Base-by-base conservation (phyloP, 1,284 basidiomycete genomes). In the Tilletia walkeri region DNA sequence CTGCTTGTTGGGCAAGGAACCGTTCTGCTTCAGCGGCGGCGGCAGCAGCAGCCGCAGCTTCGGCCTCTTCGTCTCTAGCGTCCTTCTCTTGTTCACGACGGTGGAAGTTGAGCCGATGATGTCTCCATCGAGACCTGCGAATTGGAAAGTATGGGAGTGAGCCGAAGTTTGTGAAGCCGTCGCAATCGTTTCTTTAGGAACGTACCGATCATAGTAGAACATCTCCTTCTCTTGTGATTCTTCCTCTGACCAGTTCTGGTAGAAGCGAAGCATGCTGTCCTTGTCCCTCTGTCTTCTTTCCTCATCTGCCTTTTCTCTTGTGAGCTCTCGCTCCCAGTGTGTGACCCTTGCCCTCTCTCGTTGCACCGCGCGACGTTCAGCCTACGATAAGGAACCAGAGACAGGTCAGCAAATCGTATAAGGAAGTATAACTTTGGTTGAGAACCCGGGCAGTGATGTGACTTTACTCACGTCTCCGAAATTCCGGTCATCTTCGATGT, bases 1-100 rank as follows among this genome's bases (percentile, higher is more conserved):
- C 75, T 10, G 75, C 81, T 69, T 81, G 80, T 69, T 78, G 66
- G 1, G 75, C 79, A 14, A 81, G 67, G 69, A 82, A 81, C 9
- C 70, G 71, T 54, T 82, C 79, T 5, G 77, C 74, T 69, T 81
- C 81, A 14, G 71, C 54, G 65, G 70, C 38, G 36, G 61, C 54
- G 12, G 54, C 54, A 7, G 20, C 54, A 5, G 10, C 34, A 14
- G 54, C 68, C 2, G 75, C 78, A 5, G 69, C 61, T 5, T 68
- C 54, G 24, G 20, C 71, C 59, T 69, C 69, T 39, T 81, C 80
- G 12, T 72, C 70, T 1, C 56, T 66, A 61, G 79, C 74, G 3
- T 70, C 67, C 9, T 36, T 73, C 73, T 34, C 75, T 71, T 38
- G 79, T 81, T 16, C 78, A 71, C 7, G 69, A 59, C 16, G 76